phyloP scores from a whole-genome alignment of 179 eudicot genomes.

The Silene vulgaris region DNA sequence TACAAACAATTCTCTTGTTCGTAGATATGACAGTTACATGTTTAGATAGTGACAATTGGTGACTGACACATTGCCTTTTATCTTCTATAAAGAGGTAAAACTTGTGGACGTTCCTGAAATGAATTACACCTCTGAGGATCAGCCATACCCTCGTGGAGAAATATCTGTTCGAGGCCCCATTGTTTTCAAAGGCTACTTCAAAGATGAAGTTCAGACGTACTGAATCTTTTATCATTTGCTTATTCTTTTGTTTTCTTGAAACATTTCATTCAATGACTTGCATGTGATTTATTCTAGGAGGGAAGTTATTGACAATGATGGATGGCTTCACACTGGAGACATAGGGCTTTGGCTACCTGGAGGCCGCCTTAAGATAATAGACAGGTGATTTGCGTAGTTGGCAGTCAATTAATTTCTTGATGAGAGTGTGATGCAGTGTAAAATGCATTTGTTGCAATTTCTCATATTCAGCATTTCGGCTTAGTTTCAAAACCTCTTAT shows the following conservation, averaged over 20 bases:
- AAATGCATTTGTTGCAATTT: slow-evolving; percentile 7
- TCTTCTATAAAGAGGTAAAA: slow-evolving; percentile 59
- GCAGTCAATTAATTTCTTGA: not conserved
- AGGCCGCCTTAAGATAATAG: slow-evolving; percentile 93
- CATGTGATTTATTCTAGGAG: slow-evolving; percentile 45
- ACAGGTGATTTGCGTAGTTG: slow-evolving; percentile 46
- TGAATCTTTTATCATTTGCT: slow-evolving; percentile 18
- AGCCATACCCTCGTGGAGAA: slow-evolving; percentile 96
- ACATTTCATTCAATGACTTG: slow-evolving; percentile 2
- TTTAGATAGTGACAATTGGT: not conserved
- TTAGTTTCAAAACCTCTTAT: not conserved
- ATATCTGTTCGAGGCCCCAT: slow-evolving; percentile 90
- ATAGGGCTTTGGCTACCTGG: slow-evolving; percentile 96
- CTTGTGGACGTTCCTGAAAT: slow-evolving; percentile 96
- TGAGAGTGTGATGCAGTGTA: not conserved
- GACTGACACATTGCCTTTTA: slow-evolving; percentile 10
- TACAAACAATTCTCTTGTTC: not conserved
- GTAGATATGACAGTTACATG: not conserved
- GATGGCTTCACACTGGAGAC: slow-evolving; percentile 97
- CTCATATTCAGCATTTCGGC: not conserved
- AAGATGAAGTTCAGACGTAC: slow-evolving; percentile 92
- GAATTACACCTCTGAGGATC: slow-evolving; percentile 94
- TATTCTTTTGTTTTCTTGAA: slow-evolving; percentile 1
- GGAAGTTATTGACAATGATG: slow-evolving; percentile 82
- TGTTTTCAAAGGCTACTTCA: slow-evolving; percentile 81